Conservation (phyloP, 2,329 filamentous ascomycete genomes). For the Cladosporium phlei region DNA sequence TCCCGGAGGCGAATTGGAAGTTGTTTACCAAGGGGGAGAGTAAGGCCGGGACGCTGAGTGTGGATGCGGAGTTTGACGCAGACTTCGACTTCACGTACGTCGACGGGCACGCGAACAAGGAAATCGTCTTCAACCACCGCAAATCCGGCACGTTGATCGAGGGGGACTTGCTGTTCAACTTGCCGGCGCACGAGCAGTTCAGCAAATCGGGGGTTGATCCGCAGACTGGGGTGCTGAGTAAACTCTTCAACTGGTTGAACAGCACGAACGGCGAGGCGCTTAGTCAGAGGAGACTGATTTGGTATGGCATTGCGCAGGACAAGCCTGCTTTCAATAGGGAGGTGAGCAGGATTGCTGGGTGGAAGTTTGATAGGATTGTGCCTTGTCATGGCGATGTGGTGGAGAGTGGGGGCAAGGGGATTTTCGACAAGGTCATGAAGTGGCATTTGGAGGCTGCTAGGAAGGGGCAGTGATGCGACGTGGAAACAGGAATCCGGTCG, state of each 20-base stretch:
- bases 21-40: constrained; percentile 48
- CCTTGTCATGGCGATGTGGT: constrained; percentile 93
- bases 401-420: constrained; percentile 65
- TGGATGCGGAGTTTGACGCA: constrained; percentile 73
- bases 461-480: constrained; percentile 25
- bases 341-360: constrained; percentile 62
- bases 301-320: constrained; percentile 67
- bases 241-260: constrained; percentile 54
- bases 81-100: constrained; percentile 87
- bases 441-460: constrained; percentile 66
- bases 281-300: constrained; percentile 74
- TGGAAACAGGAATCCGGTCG: too few species aligned
- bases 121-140: constrained; percentile 81
- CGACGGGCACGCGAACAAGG: constrained; percentile 72
- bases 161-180: constrained; percentile 88
- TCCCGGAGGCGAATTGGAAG: constrained; percentile 36
- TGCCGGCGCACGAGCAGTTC: constrained; percentile 81
- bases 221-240: constrained; percentile 55
- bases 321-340: constrained; percentile 65
- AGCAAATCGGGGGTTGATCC: constrained; percentile 51
- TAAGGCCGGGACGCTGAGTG: constrained; percentile 35
- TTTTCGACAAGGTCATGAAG: constrained; percentile 72
- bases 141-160: constrained; percentile 75
- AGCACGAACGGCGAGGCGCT: constrained; percentile 58
- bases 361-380: constrained; percentile 82